A percentile compares a stretch with the other conserved stretches of the same genome.
These are phyloP conservation scores for Fusarium albosuccineum DNA, from an alignment of 2,329 filamentous ascomycete species.

Conservation along the genomic window DNA sequence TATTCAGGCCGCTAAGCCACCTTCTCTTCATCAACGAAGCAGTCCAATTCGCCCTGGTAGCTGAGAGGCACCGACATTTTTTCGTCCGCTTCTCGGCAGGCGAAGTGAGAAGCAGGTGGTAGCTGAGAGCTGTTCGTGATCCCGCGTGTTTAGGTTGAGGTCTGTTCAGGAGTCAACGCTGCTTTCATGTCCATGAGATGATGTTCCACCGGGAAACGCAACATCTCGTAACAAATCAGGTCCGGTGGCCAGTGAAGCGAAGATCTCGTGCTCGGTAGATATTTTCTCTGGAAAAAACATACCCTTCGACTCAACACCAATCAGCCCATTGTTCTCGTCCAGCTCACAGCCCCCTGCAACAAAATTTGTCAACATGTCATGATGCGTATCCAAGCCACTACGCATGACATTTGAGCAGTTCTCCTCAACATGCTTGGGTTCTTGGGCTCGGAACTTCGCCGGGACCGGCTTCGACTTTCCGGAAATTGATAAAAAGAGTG, in stretches of 20 bases:
- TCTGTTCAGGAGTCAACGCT: not conserved
- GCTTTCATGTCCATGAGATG: not conserved
- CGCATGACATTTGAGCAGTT: slow-evolving; percentile 2
- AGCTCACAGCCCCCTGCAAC: slow-evolving; percentile 2
- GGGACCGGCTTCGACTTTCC: not conserved
- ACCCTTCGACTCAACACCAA: not conserved
- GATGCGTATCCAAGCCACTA: slow-evolving; percentile 5
- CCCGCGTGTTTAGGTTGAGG: not conserved
- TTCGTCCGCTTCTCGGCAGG: not conserved
- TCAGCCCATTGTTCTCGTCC: slow-evolving; percentile 4
- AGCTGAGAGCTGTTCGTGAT: not conserved
- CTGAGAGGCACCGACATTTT: not conserved
- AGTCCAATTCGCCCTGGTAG: not conserved
- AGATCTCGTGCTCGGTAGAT: slow-evolving; percentile 1
- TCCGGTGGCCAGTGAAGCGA: not conserved
- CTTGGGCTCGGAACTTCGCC: slow-evolving; percentile 2
- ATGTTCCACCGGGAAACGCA: slow-evolving; percentile 1
- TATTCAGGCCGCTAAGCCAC: slow-evolving; percentile 1
- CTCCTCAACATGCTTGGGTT: not conserved
- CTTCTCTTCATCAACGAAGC: not conserved
- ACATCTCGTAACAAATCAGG: not conserved
- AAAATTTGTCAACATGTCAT: slow-evolving; percentile 11
- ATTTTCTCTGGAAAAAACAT: not conserved
- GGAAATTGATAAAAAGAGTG: not conserved
- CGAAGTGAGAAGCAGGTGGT: not conserved